Evolutionary conservation across 306 rosid species (phyloP), one percentile per base, ranked within the genome.

Genomic region (Inga oerstediana): DNA sequence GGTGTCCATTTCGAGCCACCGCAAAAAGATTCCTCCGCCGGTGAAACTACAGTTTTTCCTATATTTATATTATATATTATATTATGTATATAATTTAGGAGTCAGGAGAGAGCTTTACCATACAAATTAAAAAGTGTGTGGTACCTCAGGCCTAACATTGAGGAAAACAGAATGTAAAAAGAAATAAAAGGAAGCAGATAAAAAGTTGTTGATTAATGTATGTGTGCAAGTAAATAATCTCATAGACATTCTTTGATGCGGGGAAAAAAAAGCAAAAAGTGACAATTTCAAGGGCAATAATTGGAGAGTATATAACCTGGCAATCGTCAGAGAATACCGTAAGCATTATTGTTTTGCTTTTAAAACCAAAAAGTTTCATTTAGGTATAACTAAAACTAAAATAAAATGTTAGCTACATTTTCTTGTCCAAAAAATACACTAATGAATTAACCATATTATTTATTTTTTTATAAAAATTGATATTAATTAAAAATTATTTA

Each of bases 1-100:
- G 88, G 48, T 90, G 91, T 49, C 90, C 94, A 19, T 73, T 73
- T n/a, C 61, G 44, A 30, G 43, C 77, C 15, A 73, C 77, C 7
- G 77, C 77, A 3, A 73, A 73, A 43, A 73, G 77, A 37, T 73
- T 73, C 61, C 77, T 73, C 43, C 59, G 62, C 41, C 61, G 43
- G 22, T 73, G 61, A 73, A 24, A 7, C n/a, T 27, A 72, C 46
- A 46, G 7, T 4, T 58, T 58, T 52, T 58, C 1, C 10, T 22
- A 59, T 59, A 27, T 19, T 19, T 8, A 19, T 54, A 16, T 16
- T 46, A 12, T 8, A 46, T 46, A 46, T 46, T 46, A 46, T 1
- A 46, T 46, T 58, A 27, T 61, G 16, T 24, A 61, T 24, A 10
- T 10, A 27, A 68, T 37, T 20, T 41, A 17, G 30, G 64, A 56